phyloP scores from a whole-genome alignment of 441 rosid genomes.

The Pelargonium australe region DNA sequence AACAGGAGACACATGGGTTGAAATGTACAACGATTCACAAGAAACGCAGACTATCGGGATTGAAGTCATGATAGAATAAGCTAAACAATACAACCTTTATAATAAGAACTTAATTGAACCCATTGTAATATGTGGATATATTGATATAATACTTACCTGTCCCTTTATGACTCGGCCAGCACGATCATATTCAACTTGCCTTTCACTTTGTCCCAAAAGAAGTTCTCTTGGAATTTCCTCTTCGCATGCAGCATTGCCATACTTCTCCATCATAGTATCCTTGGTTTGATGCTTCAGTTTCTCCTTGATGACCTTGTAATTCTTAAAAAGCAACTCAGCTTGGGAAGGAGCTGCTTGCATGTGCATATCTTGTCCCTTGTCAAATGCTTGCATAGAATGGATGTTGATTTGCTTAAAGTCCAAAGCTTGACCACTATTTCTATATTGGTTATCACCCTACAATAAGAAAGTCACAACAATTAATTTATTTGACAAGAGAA shows the following conservation, averaged over 20 bases:
- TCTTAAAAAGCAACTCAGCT: slow-evolving; percentile 67
- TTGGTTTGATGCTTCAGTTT: slow-evolving; percentile 55
- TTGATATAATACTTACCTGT: slow-evolving; percentile 29
- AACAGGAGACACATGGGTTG: not conserved
- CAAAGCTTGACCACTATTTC: slow-evolving; percentile 80
- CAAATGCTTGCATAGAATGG: slow-evolving; percentile 84
- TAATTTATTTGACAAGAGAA: too few relatives aligned
- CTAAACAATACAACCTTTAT: not conserved
- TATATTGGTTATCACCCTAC: slow-evolving; percentile 80
- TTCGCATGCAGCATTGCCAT: slow-evolving; percentile 73
- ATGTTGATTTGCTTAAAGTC: slow-evolving; percentile 76
- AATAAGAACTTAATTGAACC: not conserved
- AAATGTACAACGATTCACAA: not conserved
- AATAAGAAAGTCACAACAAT: not conserved
- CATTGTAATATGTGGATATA: not conserved
- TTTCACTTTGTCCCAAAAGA: slow-evolving; percentile 66
- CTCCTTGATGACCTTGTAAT: slow-evolving; percentile 56
- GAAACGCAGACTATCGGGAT: not conserved
- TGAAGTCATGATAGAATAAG: not conserved
- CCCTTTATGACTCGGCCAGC: slow-evolving; percentile 57
- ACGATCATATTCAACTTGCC: slow-evolving; percentile 67
- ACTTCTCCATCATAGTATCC: slow-evolving; percentile 69
- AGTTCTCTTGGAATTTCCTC: slow-evolving; percentile 70
- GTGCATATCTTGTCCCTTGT: slow-evolving; percentile 87
- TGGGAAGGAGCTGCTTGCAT: slow-evolving; percentile 93